A percentile compares a stretch with the other conserved stretches of the same genome.
Conservation (phyloP, 768 basidiomycete genomes). For the Naganishia randhawae region DNA sequence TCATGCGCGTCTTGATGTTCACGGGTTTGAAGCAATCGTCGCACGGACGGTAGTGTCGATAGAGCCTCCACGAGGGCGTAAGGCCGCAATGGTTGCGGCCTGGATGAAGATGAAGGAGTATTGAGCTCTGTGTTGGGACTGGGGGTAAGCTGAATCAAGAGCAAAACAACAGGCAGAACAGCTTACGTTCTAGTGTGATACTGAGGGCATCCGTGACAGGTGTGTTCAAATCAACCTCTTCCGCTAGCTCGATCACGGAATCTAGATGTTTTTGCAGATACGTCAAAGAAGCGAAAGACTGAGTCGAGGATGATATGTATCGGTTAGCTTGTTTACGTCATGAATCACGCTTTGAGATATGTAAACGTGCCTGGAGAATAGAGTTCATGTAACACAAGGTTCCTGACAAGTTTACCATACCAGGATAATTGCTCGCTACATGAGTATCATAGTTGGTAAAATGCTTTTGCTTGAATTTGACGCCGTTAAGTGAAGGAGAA, state of each 20-base stretch:
- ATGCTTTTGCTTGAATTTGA: background rate
- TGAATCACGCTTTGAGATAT: background rate
- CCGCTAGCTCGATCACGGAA: slow-evolving; percentile 69
- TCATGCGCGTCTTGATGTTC: slow-evolving; percentile 99
- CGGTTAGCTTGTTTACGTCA: background rate
- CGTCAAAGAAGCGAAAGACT: slow-evolving; percentile 84
- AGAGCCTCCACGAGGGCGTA: slow-evolving; percentile 68
- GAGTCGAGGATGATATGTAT: background rate
- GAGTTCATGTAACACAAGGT: slow-evolving; percentile 99
- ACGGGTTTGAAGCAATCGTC: slow-evolving; percentile 65
- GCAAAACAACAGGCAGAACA: background rate
- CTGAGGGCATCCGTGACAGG: slow-evolving; percentile 79
- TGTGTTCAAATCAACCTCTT: slow-evolving; percentile 72
- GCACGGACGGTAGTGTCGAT: slow-evolving; percentile 54
- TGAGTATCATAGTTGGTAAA: no score
- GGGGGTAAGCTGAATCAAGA: slow-evolving; percentile 17
- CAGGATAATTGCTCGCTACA: slow-evolving; percentile 60
- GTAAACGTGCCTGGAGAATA: slow-evolving; percentile 67
- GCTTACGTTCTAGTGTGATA: slow-evolving; percentile 65
- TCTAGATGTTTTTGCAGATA: slow-evolving; percentile 78
- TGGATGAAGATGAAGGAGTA: slow-evolving; percentile 44
- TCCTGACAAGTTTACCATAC: slow-evolving; percentile 90
- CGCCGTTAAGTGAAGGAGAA: background rate
- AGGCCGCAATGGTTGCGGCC: slow-evolving; percentile 66
- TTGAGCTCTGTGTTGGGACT: slow-evolving; percentile 45